A percentile compares a stretch with the other conserved stretches of the same genome.
These are phyloP conservation scores for Quercus rubra DNA, from an alignment of 306 rosid species.

Conservation along the genomic window DNA sequence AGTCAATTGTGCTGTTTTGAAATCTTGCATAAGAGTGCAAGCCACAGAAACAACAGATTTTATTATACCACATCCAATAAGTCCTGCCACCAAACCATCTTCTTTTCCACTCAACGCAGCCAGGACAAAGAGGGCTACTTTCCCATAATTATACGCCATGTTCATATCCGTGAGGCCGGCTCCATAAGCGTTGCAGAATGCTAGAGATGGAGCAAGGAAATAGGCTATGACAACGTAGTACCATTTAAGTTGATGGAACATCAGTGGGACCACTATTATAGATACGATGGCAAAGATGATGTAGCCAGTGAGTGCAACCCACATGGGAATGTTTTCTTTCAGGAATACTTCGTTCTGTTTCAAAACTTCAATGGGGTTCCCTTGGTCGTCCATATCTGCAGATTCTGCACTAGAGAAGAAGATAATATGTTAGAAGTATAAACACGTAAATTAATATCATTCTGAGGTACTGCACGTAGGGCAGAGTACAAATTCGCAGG, in stretches of 20 bases:
- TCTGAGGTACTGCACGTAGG: no score
- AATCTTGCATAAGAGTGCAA: slow-evolving; percentile 87
- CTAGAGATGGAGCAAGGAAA: slow-evolving; percentile 79
- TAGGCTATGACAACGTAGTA: slow-evolving; percentile 39
- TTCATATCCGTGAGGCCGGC: slow-evolving; percentile 92
- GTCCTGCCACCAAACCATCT: slow-evolving; percentile 50
- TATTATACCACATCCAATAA: slow-evolving; percentile 74
- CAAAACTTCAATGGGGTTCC: slow-evolving; percentile 21
- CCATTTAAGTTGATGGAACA: slow-evolving; percentile 63
- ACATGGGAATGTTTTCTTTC: slow-evolving; percentile 61
- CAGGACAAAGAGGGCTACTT: slow-evolving; percentile 70
- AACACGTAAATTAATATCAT: neutral
- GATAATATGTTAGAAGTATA: neutral
- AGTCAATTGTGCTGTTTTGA: slow-evolving; percentile 85
- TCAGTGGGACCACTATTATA: slow-evolving; percentile 49
- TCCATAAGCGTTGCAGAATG: slow-evolving; percentile 94
- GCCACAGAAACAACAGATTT: slow-evolving; percentile 75
- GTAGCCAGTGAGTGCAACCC: slow-evolving; percentile 45
- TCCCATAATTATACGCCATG: slow-evolving; percentile 96
- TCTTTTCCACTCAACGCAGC: slow-evolving; percentile 56
- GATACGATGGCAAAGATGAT: slow-evolving; percentile 34
- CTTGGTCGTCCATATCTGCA: slow-evolving; percentile 26
- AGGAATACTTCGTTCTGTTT: slow-evolving; percentile 58
- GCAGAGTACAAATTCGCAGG: no score
- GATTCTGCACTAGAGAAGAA: neutral